Evolutionary conservation across 1,139 yeast species (phyloP), one percentile per base, ranked within the genome.

Genomic region (Ashbya aceris): DNA sequence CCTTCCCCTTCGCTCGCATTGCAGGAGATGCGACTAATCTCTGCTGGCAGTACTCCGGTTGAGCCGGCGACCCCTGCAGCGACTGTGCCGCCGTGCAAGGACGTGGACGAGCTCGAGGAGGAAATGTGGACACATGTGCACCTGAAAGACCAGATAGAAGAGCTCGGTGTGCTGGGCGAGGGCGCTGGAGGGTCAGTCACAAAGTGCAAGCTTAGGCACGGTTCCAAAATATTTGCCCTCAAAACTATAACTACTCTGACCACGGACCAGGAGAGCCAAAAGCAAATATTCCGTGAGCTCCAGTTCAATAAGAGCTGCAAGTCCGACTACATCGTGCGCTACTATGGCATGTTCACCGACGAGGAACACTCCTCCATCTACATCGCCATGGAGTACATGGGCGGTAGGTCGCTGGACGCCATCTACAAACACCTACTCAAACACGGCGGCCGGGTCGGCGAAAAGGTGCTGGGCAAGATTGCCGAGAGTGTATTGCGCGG

Each of bases 321-420:
- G 52, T 82, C 93, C 35, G 85, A 86, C 4, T 82, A 79, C 56
- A 91, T 91, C 47, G 97, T 89, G 33, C 76, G 79, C 58, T 91
- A 91, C 62, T 91, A 85, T 58, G 97, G 98, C 2, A 87, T 96
- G 46, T 91, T 85, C 58, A 68, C 85, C 52, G 78, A 83, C 51
- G 86, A 80, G 53, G 75, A 76, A 46, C 77, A 75, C 49, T 84
- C 87, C 30, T 77, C 85, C 58, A 87, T 91, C 37, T 77, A 75
- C 55, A 91, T 91, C 30, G 89, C 96, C 36, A 91, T 91, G 97
- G 98, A 91, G 61, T 91, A 76, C 61, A 91, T 95, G 86, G 96
- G 89, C 27, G 97, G 96, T 1, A 76, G 78, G 37, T 84, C 96
- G 2, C 66, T 91, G 44, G 96, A 91, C 57, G 87, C 96, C 1